Conservation (phyloP, 306 rosid species). For the Quercus robur region DNA sequence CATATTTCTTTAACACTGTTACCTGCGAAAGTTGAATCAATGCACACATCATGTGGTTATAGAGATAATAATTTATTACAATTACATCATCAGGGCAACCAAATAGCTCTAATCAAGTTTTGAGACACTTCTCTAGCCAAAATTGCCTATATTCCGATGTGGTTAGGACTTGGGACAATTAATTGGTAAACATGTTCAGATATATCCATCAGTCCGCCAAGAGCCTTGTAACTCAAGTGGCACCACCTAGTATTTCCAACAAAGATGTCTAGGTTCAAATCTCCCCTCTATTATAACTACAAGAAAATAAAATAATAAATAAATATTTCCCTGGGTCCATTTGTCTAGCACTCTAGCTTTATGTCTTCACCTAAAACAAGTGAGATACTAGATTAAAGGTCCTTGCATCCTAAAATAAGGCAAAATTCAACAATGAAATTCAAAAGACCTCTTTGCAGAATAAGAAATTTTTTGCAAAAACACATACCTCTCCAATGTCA, state of each 20-base stretch:
- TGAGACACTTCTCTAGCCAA: background rate
- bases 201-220: background rate
- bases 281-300: too few species aligned
- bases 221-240: too few species aligned
- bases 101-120: background rate
- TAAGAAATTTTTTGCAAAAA: background rate
- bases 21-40: slow-evolving; percentile 41
- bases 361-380: background rate
- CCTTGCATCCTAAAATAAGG: background rate
- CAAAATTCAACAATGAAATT: background rate
- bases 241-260: too few species aligned
- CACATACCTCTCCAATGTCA: slow-evolving; percentile 75
- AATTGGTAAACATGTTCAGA: background rate
- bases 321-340: background rate
- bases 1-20: slow-evolving; percentile 66
- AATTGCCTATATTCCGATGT: background rate
- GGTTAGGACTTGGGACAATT: background rate
- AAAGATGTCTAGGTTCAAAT: too few species aligned
- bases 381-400: background rate
- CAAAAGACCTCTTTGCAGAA: background rate
- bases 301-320: too few species aligned
- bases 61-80: background rate
- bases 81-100: background rate
- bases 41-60: background rate
- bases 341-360: background rate